phyloP scores from a whole-genome alignment of 768 basidiomycete species.

The Boletus vermiculosoides region DNA sequence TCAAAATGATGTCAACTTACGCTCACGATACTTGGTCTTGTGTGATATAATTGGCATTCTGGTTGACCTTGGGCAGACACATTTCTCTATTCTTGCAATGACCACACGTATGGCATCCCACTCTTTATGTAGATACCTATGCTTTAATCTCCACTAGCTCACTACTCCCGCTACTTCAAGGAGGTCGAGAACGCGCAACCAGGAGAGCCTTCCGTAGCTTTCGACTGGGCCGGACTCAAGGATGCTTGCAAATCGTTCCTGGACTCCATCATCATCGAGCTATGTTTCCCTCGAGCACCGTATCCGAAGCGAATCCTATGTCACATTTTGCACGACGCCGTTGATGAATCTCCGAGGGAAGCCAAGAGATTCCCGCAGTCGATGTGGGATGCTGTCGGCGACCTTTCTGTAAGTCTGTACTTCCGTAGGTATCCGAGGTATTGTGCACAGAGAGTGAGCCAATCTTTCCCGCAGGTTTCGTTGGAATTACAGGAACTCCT shows the following conservation, averaged over 20 bases:
- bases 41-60: slow-evolving; percentile 62
- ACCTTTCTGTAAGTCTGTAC: slow-evolving; percentile 61
- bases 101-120: slow-evolving; percentile 55
- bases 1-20: slow-evolving; percentile 47
- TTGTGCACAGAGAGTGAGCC: background rate
- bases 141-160: slow-evolving; percentile 43
- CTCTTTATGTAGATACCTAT: background rate
- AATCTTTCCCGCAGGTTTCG: slow-evolving; percentile 43
- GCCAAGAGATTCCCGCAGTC: slow-evolving; percentile 74
- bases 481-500: slow-evolving; percentile 67
- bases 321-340: slow-evolving; percentile 65
- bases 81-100: slow-evolving; percentile 67
- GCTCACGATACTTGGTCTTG: slow-evolving; percentile 59
- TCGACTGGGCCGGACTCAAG: slow-evolving; percentile 63
- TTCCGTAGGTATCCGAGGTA: slow-evolving; percentile 41
- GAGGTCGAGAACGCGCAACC: slow-evolving; percentile 36
- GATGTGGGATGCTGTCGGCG: slow-evolving; percentile 80
- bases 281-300: slow-evolving; percentile 69
- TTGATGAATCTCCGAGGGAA: slow-evolving; percentile 71
- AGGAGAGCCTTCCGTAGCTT: slow-evolving; percentile 53
- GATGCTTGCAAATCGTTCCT: slow-evolving; percentile 72
- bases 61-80: slow-evolving; percentile 58
- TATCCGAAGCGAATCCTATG: slow-evolving; percentile 69
- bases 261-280: slow-evolving; percentile 80
- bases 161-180: slow-evolving; percentile 73